These are phyloP conservation scores for Colletotrichum destructivum DNA, from an alignment of 2,329 filamentous ascomycete genomes.

Conservation along the genomic window DNA sequence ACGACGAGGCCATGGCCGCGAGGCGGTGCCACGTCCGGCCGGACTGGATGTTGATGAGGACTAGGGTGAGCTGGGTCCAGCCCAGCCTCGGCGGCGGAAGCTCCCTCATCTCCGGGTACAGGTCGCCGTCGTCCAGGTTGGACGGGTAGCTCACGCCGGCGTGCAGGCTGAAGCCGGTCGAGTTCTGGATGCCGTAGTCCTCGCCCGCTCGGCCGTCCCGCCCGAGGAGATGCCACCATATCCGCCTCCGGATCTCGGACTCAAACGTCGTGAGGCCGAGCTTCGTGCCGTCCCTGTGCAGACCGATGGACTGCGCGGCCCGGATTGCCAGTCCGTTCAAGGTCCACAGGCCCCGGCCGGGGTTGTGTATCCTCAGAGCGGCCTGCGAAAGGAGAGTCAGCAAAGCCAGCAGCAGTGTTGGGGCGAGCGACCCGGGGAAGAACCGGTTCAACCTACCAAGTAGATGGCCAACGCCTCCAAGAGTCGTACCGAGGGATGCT, in stretches of 20 bases:
- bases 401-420: not conserved
- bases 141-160: constrained; percentile 68
- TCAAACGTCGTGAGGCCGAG: constrained; percentile 58
- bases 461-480: constrained; percentile 57
- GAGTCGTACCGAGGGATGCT: constrained; percentile 54
- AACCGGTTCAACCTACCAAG: constrained; percentile 47
- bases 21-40: constrained; percentile 49
- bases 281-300: constrained; percentile 62
- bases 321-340: constrained; percentile 62
- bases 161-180: constrained; percentile 47
- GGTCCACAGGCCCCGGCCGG: constrained; percentile 55
- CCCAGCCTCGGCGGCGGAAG: constrained; percentile 63
- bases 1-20: constrained; percentile 44
- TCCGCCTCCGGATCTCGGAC: constrained; percentile 67
- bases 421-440: no score
- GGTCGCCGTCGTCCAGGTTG: constrained; percentile 69
- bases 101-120: constrained; percentile 63
- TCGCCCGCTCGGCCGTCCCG: constrained; percentile 69
- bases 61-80: constrained; percentile 72
- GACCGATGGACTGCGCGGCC: constrained; percentile 65
- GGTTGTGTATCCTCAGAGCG: constrained; percentile 51
- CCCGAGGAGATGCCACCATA: constrained; percentile 70
- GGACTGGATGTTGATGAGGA: constrained; percentile 67
- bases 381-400: constrained; percentile 46
- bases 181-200: constrained; percentile 64